A percentile compares a stretch with the other conserved stretches of the same genome.
Evolutionary conservation across 2,329 filamentous ascomycete species (phyloP).

Genomic region (Pyrenophora teres): DNA sequence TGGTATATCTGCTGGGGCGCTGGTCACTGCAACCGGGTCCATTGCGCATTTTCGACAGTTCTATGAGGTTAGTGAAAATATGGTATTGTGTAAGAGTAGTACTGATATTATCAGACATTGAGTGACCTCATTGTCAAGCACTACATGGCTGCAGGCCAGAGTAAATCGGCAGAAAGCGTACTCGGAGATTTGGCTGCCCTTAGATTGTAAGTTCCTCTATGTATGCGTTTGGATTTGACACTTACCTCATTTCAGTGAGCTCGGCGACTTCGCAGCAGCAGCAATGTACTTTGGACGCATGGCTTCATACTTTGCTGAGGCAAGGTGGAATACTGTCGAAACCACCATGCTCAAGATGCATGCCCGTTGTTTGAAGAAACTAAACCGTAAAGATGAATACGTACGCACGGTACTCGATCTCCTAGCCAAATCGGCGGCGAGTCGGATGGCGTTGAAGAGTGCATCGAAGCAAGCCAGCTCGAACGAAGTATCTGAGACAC

Average conservation of each 20-base stretch:
- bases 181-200: conserved; percentile 85
- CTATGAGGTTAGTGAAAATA: conserved; percentile 44
- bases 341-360: conserved; percentile 86
- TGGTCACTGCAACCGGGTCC: conserved; percentile 43
- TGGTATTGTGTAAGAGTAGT: not conserved
- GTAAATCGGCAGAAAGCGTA: conserved; percentile 75
- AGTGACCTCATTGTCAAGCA: conserved; percentile 84
- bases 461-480: conserved; percentile 23
- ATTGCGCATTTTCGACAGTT: conserved; percentile 47
- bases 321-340: conserved; percentile 79
- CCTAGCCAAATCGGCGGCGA: conserved; percentile 65
- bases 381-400: conserved; percentile 78
- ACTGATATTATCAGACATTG: conserved; percentile 68
- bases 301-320: conserved; percentile 72
- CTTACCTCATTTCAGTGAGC: conserved; percentile 50
- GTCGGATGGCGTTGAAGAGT: conserved; percentile 34
- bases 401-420: conserved; percentile 76
- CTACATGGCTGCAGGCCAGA: conserved; percentile 77
- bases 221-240: not conserved
- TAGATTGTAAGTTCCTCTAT: conserved; percentile 60
- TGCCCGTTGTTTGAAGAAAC: conserved; percentile 75
- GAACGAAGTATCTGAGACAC: conserved; percentile 6
- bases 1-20: conserved; percentile 37
- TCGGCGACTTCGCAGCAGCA: conserved; percentile 74
- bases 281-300: conserved; percentile 78